Evolutionary conservation across 2,329 filamentous ascomycete species (phyloP), one percentile per base, ranked within the genome.

Genomic region (Fusarium protoensiforme): DNA sequence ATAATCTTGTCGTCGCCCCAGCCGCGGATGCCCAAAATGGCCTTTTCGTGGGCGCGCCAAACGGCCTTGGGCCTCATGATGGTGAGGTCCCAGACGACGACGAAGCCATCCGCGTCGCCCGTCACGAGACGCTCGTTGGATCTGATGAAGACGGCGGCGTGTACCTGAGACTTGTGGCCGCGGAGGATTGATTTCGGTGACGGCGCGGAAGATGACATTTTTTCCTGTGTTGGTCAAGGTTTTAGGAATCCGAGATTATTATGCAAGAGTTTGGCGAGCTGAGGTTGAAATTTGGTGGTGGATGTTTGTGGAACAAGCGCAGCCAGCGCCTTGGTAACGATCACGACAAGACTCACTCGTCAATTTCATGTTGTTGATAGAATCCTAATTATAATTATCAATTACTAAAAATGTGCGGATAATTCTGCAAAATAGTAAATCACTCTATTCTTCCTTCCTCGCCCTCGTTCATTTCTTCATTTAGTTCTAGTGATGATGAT

Each of bases 71-170:
- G 90, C 36, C 96, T 89, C 86, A 97, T 95, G 60, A 92, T 93
- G 29, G 92, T 88, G 41, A 97, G 85, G 79, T 94, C 92, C 96
- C 96, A 99, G 24, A 95, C 84, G 8, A 97, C 89, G 36, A 98
- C 87, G 87, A 93, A 98, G 67, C 96, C 96, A 46, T 98, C 93
- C 10, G 94, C 93, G 83, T 99, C 96, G 38, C 93, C 96, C 1
- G 94, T 96, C 14, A 94, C 85, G 7, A 99, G 90, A 36, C 94
- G 92, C 66, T 90, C 87, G 80, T 98, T 98, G 43, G 85, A 81
- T 61, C 90, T 88, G 74, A 94, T 86, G 79, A 98, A 96, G 61
- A 88, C 85, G 5, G 95, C 87, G 22, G 91, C 89, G 80, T 98
- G 95, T 56, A 98, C 91, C 73, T 94, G 91, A 1, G 93, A 88